Evolutionary conservation across 176 grass and related monocot species (phyloP), one percentile per base, ranked within the genome.

Genomic region (Bonia amplexicaulis): DNA sequence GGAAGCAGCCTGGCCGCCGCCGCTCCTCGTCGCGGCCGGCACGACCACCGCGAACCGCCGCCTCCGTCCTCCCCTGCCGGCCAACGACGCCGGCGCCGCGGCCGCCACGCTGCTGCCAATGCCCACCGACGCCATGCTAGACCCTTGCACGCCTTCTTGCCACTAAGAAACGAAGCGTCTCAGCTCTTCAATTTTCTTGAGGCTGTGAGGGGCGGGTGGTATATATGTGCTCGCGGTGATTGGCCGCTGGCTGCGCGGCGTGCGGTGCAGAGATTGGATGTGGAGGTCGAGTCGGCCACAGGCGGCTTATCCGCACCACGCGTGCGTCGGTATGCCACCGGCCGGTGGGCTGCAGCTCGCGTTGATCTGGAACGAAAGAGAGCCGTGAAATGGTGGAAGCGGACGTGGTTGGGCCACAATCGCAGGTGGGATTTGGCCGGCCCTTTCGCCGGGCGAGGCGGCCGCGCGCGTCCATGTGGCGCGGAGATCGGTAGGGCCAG

Each of bases 271-370:
- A 1, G 66, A n/a, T 20, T 44, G 58, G 87, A 74, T 26, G 84
- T 31, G 74, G 67, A 84, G 76, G 54, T 48, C 51, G 81, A 65
- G 85, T 82, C 51, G 49, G 82, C 91, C 91, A 88, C 91, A 88
- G 31, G 88, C 82, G 20, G 72, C 88, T 91, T 93, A 91, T 93
- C 88, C 91, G 15, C 42, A 55, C 39, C 77, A 61, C 33, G 79
- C 54, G 31, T 33, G 44, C 73, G 44, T 26, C 71, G 22, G 62
- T 51, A 37, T 37, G 69, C 67, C 81, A 74, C 75, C 53, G 72
- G 42, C 79, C 26, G 62, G 86, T 89, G 87, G 78, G 67, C 54
- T 42, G 54, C 6, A 58, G 77, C 54, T 66, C 60, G 63, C 63
- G 63, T 53, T 9, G 63, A 33, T 29, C 60, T 27, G 12, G 29